Percentiles rank a stretch among this genome's conserved stretches.
Evolutionary conservation across 441 rosid species (phyloP).

Genomic region (Corymbia calophylla): DNA sequence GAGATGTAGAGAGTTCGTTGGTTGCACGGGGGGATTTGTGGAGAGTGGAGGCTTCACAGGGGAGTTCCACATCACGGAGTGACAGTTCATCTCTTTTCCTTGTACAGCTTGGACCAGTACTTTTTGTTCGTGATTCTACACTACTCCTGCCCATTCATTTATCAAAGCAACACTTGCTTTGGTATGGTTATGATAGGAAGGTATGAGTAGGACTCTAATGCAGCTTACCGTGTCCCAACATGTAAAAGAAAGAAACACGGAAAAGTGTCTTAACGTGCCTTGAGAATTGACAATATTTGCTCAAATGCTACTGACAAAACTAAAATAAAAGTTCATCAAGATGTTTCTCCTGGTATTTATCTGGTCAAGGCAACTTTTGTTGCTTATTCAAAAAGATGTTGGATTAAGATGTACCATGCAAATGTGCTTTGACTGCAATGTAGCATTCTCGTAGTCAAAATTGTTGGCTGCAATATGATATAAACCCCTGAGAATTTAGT

Average conservation of each 20-base stretch:
- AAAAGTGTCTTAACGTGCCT: not conserved
- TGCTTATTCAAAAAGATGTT: not conserved
- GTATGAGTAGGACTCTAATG: conserved; percentile 23
- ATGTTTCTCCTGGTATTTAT: not conserved
- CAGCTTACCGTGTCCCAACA: not conserved
- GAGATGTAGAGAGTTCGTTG: conserved; percentile 63
- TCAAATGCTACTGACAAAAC: not conserved
- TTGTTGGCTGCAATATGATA: not conserved
- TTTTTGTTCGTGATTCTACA: conserved; percentile 78
- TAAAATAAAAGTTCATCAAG: not conserved
- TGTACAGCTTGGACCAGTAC: conserved; percentile 87
- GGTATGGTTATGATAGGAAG: conserved; percentile 98
- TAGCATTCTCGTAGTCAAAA: not conserved
- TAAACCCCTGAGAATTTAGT: not conserved
- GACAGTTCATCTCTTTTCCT: conserved; percentile 82
- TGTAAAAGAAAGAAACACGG: not conserved
- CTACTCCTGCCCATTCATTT: conserved; percentile 88
- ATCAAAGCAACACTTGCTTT: conserved; percentile 93
- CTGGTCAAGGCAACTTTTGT: not conserved
- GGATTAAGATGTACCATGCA: not conserved
- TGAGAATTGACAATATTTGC: not conserved
- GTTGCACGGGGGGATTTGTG: conserved; percentile 96
- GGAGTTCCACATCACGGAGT: conserved; percentile 51
- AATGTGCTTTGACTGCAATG: not conserved
- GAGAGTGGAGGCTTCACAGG: conserved; percentile 89